Base-by-base conservation (phyloP, 169 alveolate genomes). In the Eimeria necatrix region DNA sequence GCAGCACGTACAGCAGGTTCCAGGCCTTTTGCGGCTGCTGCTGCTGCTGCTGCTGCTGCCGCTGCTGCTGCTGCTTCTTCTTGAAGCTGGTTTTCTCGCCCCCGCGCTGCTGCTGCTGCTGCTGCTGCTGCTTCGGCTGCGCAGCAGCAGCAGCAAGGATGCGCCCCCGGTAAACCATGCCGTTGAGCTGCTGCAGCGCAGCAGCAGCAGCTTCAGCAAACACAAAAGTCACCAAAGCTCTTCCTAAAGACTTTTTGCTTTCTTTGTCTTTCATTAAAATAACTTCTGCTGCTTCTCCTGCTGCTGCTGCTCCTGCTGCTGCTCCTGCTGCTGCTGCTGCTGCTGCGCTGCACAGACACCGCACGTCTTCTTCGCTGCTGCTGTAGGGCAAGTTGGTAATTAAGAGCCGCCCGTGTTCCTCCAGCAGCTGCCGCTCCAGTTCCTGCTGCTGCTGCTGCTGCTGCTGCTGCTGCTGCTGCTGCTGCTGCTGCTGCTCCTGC, bases 1-100 rank as follows among this genome's bases (percentile, higher is more conserved):
- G 99, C 95, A 98, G 99, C 52, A 99, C 96, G 96, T 98, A 99
- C n/a, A 99, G 97, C 86, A 98, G 95, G 96, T 99, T 99, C 99
- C 99, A 99, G 41, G 98, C 98, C 97, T 98, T 86, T 98, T 98
- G 91, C 60, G 26, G 52, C 46, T 96, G 98, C 83, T 98, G 97
- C 74, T 96, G 96, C 76, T 95, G 96, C 93, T 89, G 94, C 91
- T 93, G 96, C 95, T 97, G 97, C 61, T 96, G 96, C 96, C 97
- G 98, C 93, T 97, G 84, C 90, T 97, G 97, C 93, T 97, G 96
- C 87, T 96, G 96, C 94, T 97, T 97, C 74, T 96, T 96, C 89
- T 97, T 97, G 86, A 96, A 97, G 20, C 97, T 61, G 74, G 60
- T 80, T 22, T 81, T 26, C 14, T 76, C 87, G 59, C 93, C 24